Evolutionary conservation across 1,284 basidiomycete genomes (phyloP).

Genomic region (Cerrena zonata): DNA sequence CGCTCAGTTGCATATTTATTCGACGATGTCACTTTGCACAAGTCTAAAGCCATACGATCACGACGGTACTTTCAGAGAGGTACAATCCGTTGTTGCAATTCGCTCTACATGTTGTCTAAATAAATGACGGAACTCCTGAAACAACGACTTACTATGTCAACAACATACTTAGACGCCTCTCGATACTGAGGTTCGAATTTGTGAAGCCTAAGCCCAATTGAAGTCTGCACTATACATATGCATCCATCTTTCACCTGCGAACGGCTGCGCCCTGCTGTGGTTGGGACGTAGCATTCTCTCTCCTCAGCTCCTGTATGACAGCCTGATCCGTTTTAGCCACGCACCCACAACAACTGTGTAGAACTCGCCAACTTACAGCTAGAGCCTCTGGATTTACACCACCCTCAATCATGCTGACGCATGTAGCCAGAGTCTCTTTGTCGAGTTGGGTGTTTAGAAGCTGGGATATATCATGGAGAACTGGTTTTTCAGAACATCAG

Average conservation of each 20-base stretch:
- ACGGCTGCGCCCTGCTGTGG: conserved; percentile 18
- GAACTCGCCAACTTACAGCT: conserved; percentile 50
- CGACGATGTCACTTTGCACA: too few species aligned
- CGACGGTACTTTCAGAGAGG: too few species aligned
- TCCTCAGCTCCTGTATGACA: conserved; percentile 68
- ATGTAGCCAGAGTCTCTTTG: conserved; percentile 76
- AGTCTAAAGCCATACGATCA: too few species aligned
- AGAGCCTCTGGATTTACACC: conserved; percentile 82
- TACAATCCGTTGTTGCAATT: too few species aligned
- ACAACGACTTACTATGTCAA: too few species aligned
- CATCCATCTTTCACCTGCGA: conserved; percentile 9
- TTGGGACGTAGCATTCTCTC: conserved; percentile 46
- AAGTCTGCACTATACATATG: too few species aligned
- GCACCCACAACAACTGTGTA: background rate
- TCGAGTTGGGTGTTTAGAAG: conserved; percentile 77
- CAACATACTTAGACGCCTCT: too few species aligned
- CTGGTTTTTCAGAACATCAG: conserved; percentile 42
- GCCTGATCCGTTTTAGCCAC: conserved; percentile 38
- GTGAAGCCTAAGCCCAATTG: too few species aligned
- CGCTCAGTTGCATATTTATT: background rate
- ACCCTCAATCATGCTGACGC: conserved; percentile 78
- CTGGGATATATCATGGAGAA: conserved; percentile 77
- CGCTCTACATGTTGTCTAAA: too few species aligned
- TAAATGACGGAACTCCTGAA: too few species aligned
- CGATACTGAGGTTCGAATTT: too few species aligned